Conservation (phyloP, 805 yeast species). For the Peterozyma xylosa region DNA sequence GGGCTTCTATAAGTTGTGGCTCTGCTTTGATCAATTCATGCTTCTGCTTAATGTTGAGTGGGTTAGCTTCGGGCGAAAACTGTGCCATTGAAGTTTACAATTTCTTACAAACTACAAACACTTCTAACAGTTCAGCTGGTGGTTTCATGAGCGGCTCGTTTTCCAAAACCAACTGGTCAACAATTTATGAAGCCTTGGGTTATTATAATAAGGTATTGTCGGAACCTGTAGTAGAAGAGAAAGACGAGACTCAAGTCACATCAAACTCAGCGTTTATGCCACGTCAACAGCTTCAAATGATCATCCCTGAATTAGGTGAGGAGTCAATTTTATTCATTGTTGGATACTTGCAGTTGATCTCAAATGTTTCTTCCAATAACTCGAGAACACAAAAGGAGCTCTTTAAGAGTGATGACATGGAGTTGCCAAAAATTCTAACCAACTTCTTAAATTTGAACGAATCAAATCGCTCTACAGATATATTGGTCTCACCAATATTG, state of each 20-base stretch:
- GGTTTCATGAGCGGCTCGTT: conserved; percentile 13
- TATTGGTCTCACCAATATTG: conserved; percentile 41
- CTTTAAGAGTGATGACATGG: conserved; percentile 23
- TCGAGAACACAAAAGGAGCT: conserved; percentile 22
- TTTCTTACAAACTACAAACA: conserved; percentile 28
- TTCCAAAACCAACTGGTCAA: conserved; percentile 26
- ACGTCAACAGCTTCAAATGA: background rate
- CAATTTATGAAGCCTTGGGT: conserved; percentile 24
- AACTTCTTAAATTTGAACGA: conserved; percentile 20
- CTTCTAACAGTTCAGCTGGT: conserved; percentile 8
- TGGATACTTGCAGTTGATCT: conserved; percentile 63
- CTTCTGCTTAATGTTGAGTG: conserved; percentile 70
- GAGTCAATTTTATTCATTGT: conserved; percentile 72
- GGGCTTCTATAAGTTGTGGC: conserved; percentile 76
- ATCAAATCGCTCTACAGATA: conserved; percentile 4
- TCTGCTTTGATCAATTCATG: conserved; percentile 79
- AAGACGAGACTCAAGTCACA: background rate
- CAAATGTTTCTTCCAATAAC: conserved; percentile 40
- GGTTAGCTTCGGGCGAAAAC: conserved; percentile 56
- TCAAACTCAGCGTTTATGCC: background rate
- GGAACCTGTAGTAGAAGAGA: conserved; percentile 6
- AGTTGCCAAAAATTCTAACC: conserved; percentile 18
- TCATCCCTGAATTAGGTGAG: conserved; percentile 59
- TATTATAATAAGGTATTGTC: conserved; percentile 23
- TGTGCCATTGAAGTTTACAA: conserved; percentile 45